Evolutionary conservation across 805 yeast species (phyloP).

Genomic region (Diddensiella santjacobensis): DNA sequence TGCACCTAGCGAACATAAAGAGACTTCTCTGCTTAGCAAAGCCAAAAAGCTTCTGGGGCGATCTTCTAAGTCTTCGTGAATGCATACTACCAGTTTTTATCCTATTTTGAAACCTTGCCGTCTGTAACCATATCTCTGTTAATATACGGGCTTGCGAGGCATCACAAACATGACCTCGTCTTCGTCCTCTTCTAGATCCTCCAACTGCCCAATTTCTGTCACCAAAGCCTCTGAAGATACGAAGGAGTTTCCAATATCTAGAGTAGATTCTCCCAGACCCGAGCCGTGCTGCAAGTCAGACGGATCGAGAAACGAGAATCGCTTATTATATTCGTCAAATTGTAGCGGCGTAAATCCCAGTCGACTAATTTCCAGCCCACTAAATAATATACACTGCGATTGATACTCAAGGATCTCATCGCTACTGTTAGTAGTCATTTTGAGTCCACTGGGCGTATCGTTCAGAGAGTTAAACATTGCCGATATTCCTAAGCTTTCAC

Average conservation of each 20-base stretch:
- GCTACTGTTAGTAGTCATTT: not conserved
- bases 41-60: conserved; percentile 41
- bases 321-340: not conserved
- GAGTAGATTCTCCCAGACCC: too few species aligned
- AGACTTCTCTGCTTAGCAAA: conserved; percentile 39
- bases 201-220: too few species aligned
- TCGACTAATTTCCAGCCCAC: conserved; percentile 12
- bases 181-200: too few species aligned
- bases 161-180: too few species aligned
- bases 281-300: too few species aligned
- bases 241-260: too few species aligned
- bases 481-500: conserved; percentile 15
- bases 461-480: conserved; percentile 13
- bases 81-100: too few species aligned
- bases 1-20: conserved; percentile 25
- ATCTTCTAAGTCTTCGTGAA: conserved; percentile 7
- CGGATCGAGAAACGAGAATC: not conserved
- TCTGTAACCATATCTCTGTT: too few species aligned
- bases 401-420: conserved; percentile 6
- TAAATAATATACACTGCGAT: conserved; percentile 16
- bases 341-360: not conserved
- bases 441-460: conserved; percentile 18
- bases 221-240: too few species aligned
- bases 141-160: too few species aligned
- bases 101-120: too few species aligned